Evolutionary conservation across 2,329 filamentous ascomycete genomes (phyloP).

Genomic region (Didymella sp.): DNA sequence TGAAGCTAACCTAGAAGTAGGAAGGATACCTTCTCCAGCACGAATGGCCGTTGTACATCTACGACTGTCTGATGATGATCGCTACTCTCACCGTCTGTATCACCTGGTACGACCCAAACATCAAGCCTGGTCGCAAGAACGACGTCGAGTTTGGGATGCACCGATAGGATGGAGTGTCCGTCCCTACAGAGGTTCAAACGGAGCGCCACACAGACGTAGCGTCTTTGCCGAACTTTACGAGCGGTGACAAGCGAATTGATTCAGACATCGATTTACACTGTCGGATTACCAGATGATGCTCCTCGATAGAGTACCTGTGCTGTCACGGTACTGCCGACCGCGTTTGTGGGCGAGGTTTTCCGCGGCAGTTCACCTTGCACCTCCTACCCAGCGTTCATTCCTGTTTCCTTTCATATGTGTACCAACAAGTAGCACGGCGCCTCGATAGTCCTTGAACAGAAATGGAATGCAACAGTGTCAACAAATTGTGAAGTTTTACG

Average conservation of each 20-base stretch:
- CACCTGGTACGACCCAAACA: slow-evolving; percentile 39
- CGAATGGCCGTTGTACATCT: slow-evolving; percentile 39
- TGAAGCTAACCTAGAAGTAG: slow-evolving; percentile 22
- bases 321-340: too few species aligned
- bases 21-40: slow-evolving; percentile 34
- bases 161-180: slow-evolving; percentile 16
- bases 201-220: slow-evolving; percentile 7
- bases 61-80: slow-evolving; percentile 39
- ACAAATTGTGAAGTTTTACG: neutral
- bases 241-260: neutral
- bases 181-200: neutral
- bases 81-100: slow-evolving; percentile 33
- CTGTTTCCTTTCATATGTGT: neutral
- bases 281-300: too few species aligned
- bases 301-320: too few species aligned
- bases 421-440: neutral
- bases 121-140: slow-evolving; percentile 27
- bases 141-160: slow-evolving; percentile 31
- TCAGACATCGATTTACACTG: neutral
- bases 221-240: slow-evolving; percentile 19
- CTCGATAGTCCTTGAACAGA: neutral
- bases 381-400: neutral
- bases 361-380: neutral
- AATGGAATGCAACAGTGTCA: neutral
- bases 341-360: neutral